Conservation (phyloP, 2,329 filamentous ascomycete species). For the Calonectria ilicicola region DNA sequence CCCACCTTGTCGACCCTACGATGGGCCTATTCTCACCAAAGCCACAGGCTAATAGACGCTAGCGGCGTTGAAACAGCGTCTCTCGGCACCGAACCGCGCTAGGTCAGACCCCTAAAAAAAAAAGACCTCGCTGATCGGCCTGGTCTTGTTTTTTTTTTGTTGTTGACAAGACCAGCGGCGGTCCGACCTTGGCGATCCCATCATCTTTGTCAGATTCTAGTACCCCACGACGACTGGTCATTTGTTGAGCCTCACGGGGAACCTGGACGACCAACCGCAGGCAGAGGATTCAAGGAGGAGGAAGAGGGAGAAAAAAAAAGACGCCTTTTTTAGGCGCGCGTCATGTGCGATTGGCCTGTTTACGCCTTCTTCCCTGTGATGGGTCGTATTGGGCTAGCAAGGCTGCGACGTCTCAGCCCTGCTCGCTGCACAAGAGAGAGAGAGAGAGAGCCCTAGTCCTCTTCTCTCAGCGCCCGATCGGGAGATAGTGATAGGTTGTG, state of each 20-base stretch:
- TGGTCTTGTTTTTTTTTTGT: background rate
- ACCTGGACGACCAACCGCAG: background rate
- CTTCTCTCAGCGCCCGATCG: background rate
- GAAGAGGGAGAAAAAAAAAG: background rate
- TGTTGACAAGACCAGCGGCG: background rate
- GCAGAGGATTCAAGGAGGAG: background rate
- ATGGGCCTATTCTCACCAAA: background rate
- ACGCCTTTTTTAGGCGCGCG: background rate
- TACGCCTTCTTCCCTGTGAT: background rate
- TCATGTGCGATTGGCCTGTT: background rate
- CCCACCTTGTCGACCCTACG: background rate
- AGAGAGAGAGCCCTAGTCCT: background rate
- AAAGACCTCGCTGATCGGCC: background rate
- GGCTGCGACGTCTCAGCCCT: slow-evolving; percentile 3
- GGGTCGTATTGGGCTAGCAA: background rate
- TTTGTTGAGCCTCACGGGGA: slow-evolving; percentile 3
- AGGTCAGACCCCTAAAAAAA: slow-evolving; percentile 3
- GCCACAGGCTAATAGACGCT: background rate
- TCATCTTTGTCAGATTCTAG: background rate
- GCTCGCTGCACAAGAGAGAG: background rate
- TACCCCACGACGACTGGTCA: background rate
- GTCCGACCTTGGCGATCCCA: background rate
- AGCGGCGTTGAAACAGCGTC: background rate
- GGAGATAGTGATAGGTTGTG: background rate
- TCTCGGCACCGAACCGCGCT: background rate